Evolutionary conservation across 257 asterid species (phyloP).

Genomic region (Thymus mandschuricus): DNA sequence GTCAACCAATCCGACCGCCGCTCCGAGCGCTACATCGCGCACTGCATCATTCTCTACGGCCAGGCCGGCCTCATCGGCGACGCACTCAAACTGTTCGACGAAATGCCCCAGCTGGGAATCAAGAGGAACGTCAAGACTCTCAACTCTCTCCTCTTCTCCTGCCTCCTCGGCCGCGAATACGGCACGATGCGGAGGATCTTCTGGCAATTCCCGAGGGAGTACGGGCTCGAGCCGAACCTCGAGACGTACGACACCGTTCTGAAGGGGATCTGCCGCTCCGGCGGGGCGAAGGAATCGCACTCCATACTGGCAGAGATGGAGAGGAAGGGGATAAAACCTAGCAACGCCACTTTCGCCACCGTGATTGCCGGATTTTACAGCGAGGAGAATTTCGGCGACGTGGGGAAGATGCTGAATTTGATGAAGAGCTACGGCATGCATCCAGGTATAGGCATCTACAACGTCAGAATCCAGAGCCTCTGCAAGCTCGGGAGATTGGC

Average conservation of each 20-base stretch:
- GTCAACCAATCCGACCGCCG: conserved; percentile 42
- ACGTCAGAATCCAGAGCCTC: conserved; percentile 69
- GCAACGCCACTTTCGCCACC: conserved; percentile 50
- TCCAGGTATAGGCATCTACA: conserved; percentile 58
- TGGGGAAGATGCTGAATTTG: conserved; percentile 63
- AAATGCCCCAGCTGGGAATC: conserved; percentile 58
- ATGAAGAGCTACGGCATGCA: conserved; percentile 56
- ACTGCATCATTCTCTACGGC: conserved; percentile 71
- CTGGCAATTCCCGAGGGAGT: conserved; percentile 59
- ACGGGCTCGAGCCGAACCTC: conserved; percentile 59
- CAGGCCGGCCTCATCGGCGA: conserved; percentile 63
- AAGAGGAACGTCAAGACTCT: conserved; percentile 54
- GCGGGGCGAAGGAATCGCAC: conserved; percentile 56
- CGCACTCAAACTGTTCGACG: conserved; percentile 67
- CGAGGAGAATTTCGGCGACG: conserved; percentile 66
- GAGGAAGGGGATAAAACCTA: conserved; percentile 60
- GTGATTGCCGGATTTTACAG: conserved; percentile 67
- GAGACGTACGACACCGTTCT: conserved; percentile 70
- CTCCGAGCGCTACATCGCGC: conserved; percentile 55
- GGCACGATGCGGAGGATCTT: conserved; percentile 66
- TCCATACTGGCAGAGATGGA: conserved; percentile 79
- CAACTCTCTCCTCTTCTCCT: conserved; percentile 68
- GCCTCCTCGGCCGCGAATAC: conserved; percentile 61
- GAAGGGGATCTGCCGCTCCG: conserved; percentile 73
- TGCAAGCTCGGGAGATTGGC: conserved; percentile 66